Percentiles rank a stretch among this genome's conserved stretches.
Conservation (phyloP, 2,329 filamentous ascomycete species). For the Neopestalotiopsis sp. region DNA sequence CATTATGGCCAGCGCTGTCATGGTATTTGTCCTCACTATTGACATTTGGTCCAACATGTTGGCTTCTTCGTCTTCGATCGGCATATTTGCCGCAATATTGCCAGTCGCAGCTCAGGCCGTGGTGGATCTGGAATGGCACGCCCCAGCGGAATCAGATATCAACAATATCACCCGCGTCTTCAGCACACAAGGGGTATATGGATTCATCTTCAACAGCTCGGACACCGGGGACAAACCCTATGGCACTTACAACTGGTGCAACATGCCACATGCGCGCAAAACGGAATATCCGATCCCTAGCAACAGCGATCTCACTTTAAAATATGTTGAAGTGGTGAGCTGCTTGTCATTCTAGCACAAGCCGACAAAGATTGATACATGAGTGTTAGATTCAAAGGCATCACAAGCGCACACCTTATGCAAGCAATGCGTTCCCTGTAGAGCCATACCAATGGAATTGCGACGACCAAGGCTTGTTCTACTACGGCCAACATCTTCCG, state of each 20-base stretch:
- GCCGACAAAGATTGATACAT: neutral
- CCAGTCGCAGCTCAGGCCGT: constrained; percentile 14
- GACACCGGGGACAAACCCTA: constrained; percentile 59
- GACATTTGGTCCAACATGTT: neutral
- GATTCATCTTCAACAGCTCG: constrained; percentile 76
- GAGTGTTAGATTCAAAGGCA: constrained; percentile 71
- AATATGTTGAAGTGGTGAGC: constrained; percentile 72
- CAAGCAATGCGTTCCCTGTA: constrained; percentile 75
- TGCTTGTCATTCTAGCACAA: neutral
- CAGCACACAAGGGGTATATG: constrained; percentile 67
- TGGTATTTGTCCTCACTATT: neutral
- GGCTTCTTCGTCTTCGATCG: neutral
- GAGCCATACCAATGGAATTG: constrained; percentile 79
- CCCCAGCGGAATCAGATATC: constrained; percentile 58
- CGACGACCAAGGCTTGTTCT: constrained; percentile 71
- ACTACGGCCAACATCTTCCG: constrained; percentile 65
- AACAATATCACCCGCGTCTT: constrained; percentile 67
- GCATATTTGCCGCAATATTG: neutral
- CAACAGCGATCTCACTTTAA: constrained; percentile 61
- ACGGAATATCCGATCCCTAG: constrained; percentile 64
- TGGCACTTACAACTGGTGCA: constrained; percentile 80
- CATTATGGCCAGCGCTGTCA: neutral
- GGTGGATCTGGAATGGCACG: constrained; percentile 59
- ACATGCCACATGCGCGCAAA: constrained; percentile 82
- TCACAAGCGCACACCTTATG: constrained; percentile 84